These are phyloP conservation scores for Mycena pura DNA, from an alignment of 768 basidiomycete genomes.

Conservation along the genomic window DNA sequence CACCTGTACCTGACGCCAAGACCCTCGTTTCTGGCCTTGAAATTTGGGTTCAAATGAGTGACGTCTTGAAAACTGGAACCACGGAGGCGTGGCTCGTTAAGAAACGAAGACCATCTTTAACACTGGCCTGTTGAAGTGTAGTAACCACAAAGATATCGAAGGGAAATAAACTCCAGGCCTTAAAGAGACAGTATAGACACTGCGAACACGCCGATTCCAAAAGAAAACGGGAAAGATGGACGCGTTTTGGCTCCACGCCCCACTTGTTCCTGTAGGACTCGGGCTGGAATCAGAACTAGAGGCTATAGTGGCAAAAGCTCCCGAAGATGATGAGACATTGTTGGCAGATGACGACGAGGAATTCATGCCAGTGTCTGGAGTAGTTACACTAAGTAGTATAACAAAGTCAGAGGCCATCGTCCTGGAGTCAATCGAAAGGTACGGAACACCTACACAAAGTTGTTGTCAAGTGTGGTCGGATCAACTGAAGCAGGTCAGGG, in stretches of 20 bases:
- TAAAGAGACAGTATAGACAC: not conserved
- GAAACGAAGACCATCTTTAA: too few relatives aligned
- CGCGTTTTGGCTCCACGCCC: not conserved
- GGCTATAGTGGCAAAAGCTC: too few relatives aligned
- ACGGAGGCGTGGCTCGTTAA: too few relatives aligned
- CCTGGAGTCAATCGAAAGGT: not conserved
- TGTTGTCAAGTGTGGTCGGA: slow-evolving; percentile 19
- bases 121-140: not conserved
- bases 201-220: not conserved
- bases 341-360: not conserved
- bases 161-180: not conserved
- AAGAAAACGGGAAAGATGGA: not conserved
- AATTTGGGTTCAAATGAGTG: too few relatives aligned
- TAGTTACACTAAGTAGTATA: slow-evolving; percentile 1
- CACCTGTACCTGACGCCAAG: too few relatives aligned
- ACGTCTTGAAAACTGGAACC: too few relatives aligned
- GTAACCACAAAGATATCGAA: not conserved
- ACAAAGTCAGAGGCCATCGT: too few relatives aligned
- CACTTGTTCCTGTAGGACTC: slow-evolving; percentile 4
- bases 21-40: too few relatives aligned
- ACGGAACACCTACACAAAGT: slow-evolving; percentile 26
- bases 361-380: not conserved
- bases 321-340: not conserved
- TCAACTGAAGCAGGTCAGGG: too few relatives aligned
- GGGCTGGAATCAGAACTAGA: not conserved